Conservation (phyloP, 305 asterid species). For the Stenogyne calaminthoides region DNA sequence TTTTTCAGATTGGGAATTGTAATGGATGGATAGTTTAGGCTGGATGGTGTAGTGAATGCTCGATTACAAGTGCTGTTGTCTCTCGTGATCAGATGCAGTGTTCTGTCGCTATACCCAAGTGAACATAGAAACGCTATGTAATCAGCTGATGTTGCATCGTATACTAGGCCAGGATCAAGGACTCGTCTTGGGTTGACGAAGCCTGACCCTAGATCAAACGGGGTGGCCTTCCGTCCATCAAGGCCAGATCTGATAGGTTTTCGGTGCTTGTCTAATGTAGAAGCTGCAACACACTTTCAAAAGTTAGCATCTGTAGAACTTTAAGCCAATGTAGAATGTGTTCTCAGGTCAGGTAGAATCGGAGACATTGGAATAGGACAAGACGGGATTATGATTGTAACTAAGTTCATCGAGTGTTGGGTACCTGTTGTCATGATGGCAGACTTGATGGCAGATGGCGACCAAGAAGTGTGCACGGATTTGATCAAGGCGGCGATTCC, state of each 20-base stretch:
- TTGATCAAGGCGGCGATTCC: conserved; percentile 86
- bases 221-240: conserved; percentile 63
- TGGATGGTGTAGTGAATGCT: conserved; percentile 50
- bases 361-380: background rate
- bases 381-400: background rate
- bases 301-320: conserved; percentile 26
- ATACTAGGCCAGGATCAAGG: conserved; percentile 81
- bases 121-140: conserved; percentile 81
- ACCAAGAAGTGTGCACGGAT: conserved; percentile 86
- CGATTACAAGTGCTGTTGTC: conserved; percentile 73
- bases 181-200: conserved; percentile 66
- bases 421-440: conserved; percentile 95
- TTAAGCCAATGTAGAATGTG: background rate
- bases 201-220: conserved; percentile 87
- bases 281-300: conserved; percentile 56
- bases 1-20: conserved; percentile 58
- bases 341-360: background rate
- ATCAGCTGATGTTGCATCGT: conserved; percentile 68
- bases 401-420: background rate
- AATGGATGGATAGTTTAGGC: conserved; percentile 84
- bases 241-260: conserved; percentile 76
- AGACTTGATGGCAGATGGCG: conserved; percentile 92
- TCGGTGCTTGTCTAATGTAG: conserved; percentile 58
- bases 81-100: conserved; percentile 68
- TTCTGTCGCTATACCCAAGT: conserved; percentile 66